These are phyloP conservation scores for Boletus huronensis DNA, from an alignment of 768 basidiomycete species.

Conservation along the genomic window DNA sequence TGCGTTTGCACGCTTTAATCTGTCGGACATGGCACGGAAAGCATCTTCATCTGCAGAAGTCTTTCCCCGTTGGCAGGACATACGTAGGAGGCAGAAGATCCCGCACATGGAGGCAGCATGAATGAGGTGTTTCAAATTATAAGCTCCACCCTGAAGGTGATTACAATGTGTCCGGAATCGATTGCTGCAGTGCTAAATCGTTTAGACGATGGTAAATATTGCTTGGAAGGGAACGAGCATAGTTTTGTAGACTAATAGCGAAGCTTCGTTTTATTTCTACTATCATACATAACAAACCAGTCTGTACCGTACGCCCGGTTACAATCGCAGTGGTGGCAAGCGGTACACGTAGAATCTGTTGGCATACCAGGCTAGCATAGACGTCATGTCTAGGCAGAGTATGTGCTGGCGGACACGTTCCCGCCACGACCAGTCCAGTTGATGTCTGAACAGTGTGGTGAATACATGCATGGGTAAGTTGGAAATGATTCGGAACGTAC, in stretches of 20 bases:
- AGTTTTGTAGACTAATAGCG: background rate
- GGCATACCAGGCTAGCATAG: slow-evolving; percentile 2
- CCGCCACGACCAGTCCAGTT: slow-evolving; percentile 99
- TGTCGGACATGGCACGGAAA: slow-evolving; percentile 26
- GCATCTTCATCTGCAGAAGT: slow-evolving; percentile 4
- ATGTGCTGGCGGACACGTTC: slow-evolving; percentile 86
- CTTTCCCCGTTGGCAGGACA: slow-evolving; percentile 6
- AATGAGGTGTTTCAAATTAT: background rate
- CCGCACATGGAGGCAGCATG: slow-evolving; percentile 55
- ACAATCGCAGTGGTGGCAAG: slow-evolving; percentile 9
- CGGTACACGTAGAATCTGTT: slow-evolving; percentile 17
- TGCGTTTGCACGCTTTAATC: slow-evolving; percentile 49
- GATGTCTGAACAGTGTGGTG: slow-evolving; percentile 55
- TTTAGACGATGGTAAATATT: background rate
- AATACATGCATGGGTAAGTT: background rate
- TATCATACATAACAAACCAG: slow-evolving; percentile 9
- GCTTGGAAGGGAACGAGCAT: background rate
- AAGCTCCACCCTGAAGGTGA: background rate
- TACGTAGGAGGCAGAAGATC: slow-evolving; percentile 51
- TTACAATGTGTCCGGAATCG: background rate
- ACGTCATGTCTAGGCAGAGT: slow-evolving; percentile 52
- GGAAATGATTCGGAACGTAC: slow-evolving; percentile 45
- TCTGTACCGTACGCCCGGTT: slow-evolving; percentile 14
- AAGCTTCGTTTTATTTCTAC: slow-evolving; percentile 12
- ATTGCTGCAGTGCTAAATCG: background rate